phyloP scores from a whole-genome alignment of 306 rosid genomes.

The Cercis canadensis region DNA sequence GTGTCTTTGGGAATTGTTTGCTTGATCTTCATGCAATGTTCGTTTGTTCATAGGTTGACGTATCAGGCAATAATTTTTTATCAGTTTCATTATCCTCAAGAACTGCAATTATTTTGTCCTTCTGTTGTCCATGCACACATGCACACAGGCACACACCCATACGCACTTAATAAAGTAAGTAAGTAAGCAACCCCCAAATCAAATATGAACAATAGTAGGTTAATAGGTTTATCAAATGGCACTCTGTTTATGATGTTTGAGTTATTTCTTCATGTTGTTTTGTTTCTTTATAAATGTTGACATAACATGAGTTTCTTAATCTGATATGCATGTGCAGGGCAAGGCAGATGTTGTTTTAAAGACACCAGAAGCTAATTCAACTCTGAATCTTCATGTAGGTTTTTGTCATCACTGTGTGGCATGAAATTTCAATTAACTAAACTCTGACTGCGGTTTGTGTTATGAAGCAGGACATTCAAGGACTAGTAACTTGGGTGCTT shows the following conservation, averaged over 20 bases:
- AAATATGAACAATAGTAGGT: not conserved
- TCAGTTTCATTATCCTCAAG: too few relatives aligned
- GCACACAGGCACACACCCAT: too few relatives aligned
- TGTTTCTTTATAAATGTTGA: not conserved
- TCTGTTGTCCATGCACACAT: too few relatives aligned
- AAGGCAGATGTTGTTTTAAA: slow-evolving; percentile 87
- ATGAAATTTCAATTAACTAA: slow-evolving; percentile 25
- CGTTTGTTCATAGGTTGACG: not conserved
- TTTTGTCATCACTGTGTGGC: not conserved
- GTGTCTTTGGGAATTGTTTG: not conserved
- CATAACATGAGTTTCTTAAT: slow-evolving; percentile 6
- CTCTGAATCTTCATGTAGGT: slow-evolving; percentile 76
- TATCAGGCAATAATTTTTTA: too few relatives aligned
- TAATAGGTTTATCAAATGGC: not conserved
- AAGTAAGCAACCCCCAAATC: not conserved
- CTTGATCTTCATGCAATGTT: not conserved
- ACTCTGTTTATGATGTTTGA: slow-evolving; percentile 13
- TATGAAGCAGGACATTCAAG: slow-evolving; percentile 83
- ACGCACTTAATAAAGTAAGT: too few relatives aligned
- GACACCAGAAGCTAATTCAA: slow-evolving; percentile 66
- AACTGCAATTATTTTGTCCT: too few relatives aligned
- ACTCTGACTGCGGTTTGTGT: slow-evolving; percentile 29
- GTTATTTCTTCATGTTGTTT: slow-evolving; percentile 15
- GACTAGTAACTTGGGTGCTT: slow-evolving; percentile 94
- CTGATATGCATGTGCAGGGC: slow-evolving; percentile 55